Base-by-base conservation (phyloP, 2,329 filamentous ascomycete genomes). In the Chaetomiaceae sp. region DNA sequence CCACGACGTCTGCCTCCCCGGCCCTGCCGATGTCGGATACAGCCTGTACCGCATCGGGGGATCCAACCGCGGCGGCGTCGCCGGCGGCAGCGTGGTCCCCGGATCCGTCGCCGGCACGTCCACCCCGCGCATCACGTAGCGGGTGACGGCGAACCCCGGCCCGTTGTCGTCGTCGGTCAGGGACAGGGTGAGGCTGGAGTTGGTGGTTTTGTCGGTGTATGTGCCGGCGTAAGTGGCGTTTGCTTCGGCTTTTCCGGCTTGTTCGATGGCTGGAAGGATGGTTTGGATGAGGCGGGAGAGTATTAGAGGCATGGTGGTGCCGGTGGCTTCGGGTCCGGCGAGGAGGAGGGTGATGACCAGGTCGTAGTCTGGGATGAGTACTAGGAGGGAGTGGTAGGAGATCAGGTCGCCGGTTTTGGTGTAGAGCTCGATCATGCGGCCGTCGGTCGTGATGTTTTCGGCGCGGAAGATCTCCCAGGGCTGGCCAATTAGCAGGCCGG, bases 381-480 rank as follows among this genome's bases (percentile, higher is more conserved):
- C 68, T 0, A 75, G 56, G 2, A 64, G 56, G 3, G 68, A 58
- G 55, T 70, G 67, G 60, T 76, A 77, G 13, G 60, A 48, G 14
- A 69, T 68, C 3, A 74, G 54, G 49, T 71, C 69, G 3, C 75
- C 75, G 2, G 58, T 62, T 58, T 78, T 78, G 20, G 70, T 69
- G 60, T 75, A 76, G 2, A 77, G 46, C 21, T 77, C 73, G 13
- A 76, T 60, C 1, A 72, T 56, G 3, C 71, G 68, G 21, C 67
- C 64, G 51, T 71, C 69, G 0, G 61, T 55, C 5, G 68, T 68
- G 25, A 71, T 52, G 55, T 64, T 65, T 46, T 68, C 59, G 25
- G 62, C 57, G 25, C 70, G 69, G 20, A 68, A 62, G 42, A 77
- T 77, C 57, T 77, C 74, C 73, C 73, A 77, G 0, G 73, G 72